These are phyloP conservation scores for Penicillium goetzii DNA, from an alignment of 495 filamentous ascomycete genomes.

Conservation along the genomic window DNA sequence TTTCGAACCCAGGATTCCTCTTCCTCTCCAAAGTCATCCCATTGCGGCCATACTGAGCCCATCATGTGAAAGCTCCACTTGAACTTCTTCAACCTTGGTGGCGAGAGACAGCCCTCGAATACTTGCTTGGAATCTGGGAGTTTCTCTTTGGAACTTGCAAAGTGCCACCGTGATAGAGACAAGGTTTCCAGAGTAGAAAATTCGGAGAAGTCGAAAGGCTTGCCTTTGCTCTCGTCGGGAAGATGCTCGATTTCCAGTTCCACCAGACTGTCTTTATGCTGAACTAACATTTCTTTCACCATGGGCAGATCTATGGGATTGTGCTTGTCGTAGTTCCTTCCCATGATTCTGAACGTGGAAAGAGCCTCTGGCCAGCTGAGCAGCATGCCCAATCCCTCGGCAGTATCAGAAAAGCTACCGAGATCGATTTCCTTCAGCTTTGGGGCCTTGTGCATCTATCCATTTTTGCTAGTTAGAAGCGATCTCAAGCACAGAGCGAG, in stretches of 20 bases:
- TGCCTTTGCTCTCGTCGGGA: not conserved
- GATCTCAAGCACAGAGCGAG: not conserved
- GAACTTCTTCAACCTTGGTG: not conserved
- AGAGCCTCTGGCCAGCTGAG: not conserved
- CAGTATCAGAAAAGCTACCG: not conserved
- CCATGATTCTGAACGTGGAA: not conserved
- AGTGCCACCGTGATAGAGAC: constrained; percentile 2
- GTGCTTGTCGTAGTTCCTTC: not conserved
- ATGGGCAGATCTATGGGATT: not conserved
- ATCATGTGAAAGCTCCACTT: not conserved
- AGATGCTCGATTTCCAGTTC: not conserved
- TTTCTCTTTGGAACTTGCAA: not conserved
- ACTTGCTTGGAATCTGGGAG: not conserved
- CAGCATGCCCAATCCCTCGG: not conserved
- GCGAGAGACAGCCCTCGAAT: constrained; percentile 1
- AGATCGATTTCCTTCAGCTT: not conserved
- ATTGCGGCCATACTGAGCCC: not conserved
- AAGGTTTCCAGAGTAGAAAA: not conserved
- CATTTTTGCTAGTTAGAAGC: not conserved
- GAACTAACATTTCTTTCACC: not conserved
- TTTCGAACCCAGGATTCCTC: not conserved
- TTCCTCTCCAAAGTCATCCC: constrained; percentile 3
- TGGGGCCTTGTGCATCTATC: not conserved
- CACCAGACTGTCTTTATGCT: not conserved
- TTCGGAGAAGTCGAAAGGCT: not conserved